Evolutionary conservation across 2,329 filamentous ascomycete species (phyloP), one percentile per base, ranked within the genome.

Genomic region (Ascosphaera apis): DNA sequence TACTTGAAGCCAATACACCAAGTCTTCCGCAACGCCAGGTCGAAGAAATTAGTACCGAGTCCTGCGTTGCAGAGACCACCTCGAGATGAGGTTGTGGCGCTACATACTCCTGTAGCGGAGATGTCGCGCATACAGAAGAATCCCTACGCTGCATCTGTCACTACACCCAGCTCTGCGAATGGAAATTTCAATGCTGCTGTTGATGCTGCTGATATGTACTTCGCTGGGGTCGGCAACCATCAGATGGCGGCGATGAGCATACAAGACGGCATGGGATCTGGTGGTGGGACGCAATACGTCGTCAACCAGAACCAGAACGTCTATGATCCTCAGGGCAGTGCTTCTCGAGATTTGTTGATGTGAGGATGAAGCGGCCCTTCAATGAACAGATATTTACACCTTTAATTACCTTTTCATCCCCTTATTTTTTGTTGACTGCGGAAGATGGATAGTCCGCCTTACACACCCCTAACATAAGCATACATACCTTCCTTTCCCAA

Each of bases 1-100:
- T 98, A 98, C 55, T 70, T 98, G 35, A 98, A 98, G 55, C 88
- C 88, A 3, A 86, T 98, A 4, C 83, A 95, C 53, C 86, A 88
- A 37, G 88, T 98, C 7, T 98, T 98, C 65, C 76, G 88, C 39
- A 76, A 76, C 13, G 86, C 88, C 9, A 70, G 88, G 11, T 77
- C 81, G 1, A 69, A 82, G 15, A 74, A 73, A 38, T 65, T 98
- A 2, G 66, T 72, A 37, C 80, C 91, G 36, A 86, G 76, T 2
- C 84, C 86, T 0, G 84, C 84, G 0, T 62, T 98, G 28, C 88
- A 93, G 56, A 75, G 71, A 42, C 68, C 68, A 12, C 65, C 63
- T 13, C 57, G 62, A 39, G 66, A 67, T 41, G 52, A 62, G 35
- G 46, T 45, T 17, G 48, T 47, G 8, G 45, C 40, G 15, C 46